These are phyloP conservation scores for Scutellaria barbata DNA, from an alignment of 257 asterid genomes.

Conservation along the genomic window DNA sequence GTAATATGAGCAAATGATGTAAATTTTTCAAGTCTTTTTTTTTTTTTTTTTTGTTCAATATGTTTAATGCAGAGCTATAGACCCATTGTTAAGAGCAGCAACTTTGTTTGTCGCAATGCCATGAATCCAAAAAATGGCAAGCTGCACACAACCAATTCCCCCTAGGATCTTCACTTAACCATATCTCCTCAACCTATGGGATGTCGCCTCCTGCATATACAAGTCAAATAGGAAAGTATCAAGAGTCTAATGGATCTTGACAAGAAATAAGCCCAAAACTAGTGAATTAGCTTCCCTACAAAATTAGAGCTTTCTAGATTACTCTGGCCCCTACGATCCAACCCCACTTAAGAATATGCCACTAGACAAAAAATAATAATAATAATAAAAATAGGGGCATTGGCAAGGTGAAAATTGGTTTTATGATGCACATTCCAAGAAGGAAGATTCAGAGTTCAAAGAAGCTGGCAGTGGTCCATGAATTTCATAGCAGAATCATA, in stretches of 20 bases:
- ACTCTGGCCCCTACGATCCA: background rate
- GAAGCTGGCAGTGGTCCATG: background rate
- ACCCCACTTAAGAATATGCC: background rate
- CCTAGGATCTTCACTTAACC: constrained; percentile 36
- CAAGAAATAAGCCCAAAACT: background rate
- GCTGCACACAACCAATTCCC: constrained; percentile 41
- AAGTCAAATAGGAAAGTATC: constrained; percentile 27
- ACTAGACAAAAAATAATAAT: background rate
- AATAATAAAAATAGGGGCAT: no score
- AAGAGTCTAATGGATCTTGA: constrained; percentile 17
- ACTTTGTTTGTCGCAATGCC: constrained; percentile 37
- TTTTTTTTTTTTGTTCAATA: background rate
- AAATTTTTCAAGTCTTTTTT: constrained; percentile 7
- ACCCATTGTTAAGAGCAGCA: constrained; percentile 36
- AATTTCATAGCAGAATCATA: constrained; percentile 29
- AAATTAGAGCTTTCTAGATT: constrained; percentile 4
- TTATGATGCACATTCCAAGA: background rate
- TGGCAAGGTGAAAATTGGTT: background rate
- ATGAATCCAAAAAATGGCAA: constrained; percentile 44
- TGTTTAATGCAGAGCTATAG: constrained; percentile 31
- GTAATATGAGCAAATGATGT: constrained; percentile 36
- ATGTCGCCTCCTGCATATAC: constrained; percentile 77
- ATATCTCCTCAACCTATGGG: constrained; percentile 67
- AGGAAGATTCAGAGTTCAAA: background rate
- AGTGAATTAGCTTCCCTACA: background rate